Evolutionary conservation across 208 protist genomes (phyloP).

Genomic region (Leishmania major): DNA sequence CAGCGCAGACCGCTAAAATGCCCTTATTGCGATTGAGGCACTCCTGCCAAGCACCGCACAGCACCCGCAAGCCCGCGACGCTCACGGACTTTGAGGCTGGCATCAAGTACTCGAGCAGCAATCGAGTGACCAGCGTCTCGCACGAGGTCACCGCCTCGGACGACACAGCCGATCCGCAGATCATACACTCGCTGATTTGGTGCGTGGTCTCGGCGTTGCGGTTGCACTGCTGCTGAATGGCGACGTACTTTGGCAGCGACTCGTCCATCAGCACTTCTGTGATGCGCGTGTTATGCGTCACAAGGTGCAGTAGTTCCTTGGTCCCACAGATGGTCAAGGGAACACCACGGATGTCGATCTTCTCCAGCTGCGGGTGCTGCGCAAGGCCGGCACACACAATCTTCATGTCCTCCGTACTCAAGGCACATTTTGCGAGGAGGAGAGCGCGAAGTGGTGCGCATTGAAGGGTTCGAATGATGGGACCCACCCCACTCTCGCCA

Average conservation of each 20-base stretch:
- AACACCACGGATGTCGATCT: constrained; percentile 80
- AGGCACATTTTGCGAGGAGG: constrained; percentile 47
- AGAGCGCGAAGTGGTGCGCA: constrained; percentile 53
- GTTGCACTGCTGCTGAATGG: constrained; percentile 72
- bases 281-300: constrained; percentile 55
- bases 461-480: constrained; percentile 71
- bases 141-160: constrained; percentile 13
- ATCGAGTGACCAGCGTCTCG: constrained; percentile 25
- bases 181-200: constrained; percentile 46
- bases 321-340: constrained; percentile 45
- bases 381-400: constrained; percentile 53
- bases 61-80: constrained; percentile 41
- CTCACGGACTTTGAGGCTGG: constrained; percentile 21
- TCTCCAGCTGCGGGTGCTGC: constrained; percentile 61
- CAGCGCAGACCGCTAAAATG: constrained; percentile 67
- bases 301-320: constrained; percentile 62
- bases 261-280: constrained; percentile 66
- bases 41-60: constrained; percentile 55
- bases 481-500: constrained; percentile 67
- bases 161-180: constrained; percentile 40
- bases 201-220: constrained; percentile 45
- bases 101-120: constrained; percentile 24
- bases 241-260: constrained; percentile 61
- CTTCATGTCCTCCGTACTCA: constrained; percentile 55
- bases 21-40: constrained; percentile 59